These are phyloP conservation scores for Lumnitzera littorea DNA, from an alignment of 345 rosid genomes.

Conservation along the genomic window DNA sequence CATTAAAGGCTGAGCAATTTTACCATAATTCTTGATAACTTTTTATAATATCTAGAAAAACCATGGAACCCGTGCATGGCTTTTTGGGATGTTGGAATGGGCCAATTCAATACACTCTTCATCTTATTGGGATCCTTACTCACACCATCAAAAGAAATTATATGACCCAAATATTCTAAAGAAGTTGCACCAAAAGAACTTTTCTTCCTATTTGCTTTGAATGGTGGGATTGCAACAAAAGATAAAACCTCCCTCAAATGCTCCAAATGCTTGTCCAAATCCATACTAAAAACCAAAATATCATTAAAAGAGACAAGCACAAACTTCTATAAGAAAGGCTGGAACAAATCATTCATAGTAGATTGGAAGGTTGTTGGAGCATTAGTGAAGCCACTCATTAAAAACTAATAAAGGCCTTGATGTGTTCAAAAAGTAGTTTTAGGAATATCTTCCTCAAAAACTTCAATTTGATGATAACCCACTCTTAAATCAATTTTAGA, in stretches of 20 bases:
- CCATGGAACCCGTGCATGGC: not conserved
- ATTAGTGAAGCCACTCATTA: not conserved
- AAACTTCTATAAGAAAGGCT: not conserved
- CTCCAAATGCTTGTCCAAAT: too few species aligned
- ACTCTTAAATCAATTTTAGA: too few species aligned
- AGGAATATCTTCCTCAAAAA: not conserved
- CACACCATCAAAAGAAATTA: too few species aligned
- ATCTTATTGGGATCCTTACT: too few species aligned
- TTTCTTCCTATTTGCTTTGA: too few species aligned
- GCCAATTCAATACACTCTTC: too few species aligned
- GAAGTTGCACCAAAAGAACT: too few species aligned
- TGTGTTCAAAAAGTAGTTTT: not conserved
- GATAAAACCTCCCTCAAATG: too few species aligned
- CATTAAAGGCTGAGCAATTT: not conserved
- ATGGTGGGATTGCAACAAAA: too few species aligned
- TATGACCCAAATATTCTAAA: too few species aligned
- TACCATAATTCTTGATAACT: not conserved
- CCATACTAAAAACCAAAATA: not conserved
- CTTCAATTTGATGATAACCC: not conserved
- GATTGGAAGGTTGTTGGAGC: not conserved
- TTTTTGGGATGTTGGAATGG: too few species aligned
- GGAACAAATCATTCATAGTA: not conserved
- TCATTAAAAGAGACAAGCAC: not conserved
- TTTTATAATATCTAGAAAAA: not conserved
- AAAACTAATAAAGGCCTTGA: not conserved